phyloP scores from a whole-genome alignment of 768 basidiomycete genomes.

The Russula foetens region DNA sequence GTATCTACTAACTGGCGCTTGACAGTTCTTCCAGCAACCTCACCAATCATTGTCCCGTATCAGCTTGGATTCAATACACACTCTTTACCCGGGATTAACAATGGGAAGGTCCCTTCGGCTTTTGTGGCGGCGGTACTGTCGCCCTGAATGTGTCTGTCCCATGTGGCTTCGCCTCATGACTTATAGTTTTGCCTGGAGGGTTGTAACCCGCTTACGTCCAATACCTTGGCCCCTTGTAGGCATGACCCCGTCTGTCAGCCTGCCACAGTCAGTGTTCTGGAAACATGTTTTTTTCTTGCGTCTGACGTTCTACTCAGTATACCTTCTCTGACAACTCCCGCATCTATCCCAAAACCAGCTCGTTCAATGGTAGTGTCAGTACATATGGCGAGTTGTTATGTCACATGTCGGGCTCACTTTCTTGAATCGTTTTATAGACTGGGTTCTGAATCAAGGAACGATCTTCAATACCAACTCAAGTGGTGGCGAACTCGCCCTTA shows the following conservation, averaged over 20 bases:
- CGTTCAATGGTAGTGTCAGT: constrained; percentile 67
- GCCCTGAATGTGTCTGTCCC: neutral
- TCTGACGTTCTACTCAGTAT: constrained; percentile 32
- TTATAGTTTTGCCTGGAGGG: constrained; percentile 76
- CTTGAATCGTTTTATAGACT: constrained; percentile 37
- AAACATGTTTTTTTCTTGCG: neutral
- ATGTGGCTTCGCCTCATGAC: neutral
- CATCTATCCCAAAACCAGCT: constrained; percentile 55
- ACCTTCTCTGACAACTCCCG: constrained; percentile 58
- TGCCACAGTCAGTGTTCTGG: constrained; percentile 37
- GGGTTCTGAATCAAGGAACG: constrained; percentile 60
- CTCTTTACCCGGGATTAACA: neutral
- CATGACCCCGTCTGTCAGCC: constrained; percentile 68
- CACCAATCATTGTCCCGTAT: constrained; percentile 31
- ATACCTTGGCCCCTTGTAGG: constrained; percentile 53
- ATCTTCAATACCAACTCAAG: constrained; percentile 55
- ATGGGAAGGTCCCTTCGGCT: constrained; percentile 42
- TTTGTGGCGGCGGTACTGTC: constrained; percentile 41
- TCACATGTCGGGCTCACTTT: neutral
- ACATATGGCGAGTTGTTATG: constrained; percentile 42
- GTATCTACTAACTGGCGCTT: neutral
- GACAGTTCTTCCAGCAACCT: constrained; percentile 27
- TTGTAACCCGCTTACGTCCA: constrained; percentile 73
- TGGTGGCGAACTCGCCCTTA: constrained; percentile 57
- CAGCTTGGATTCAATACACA: constrained; percentile 23